These are phyloP conservation scores for Penicillium daleae DNA, from an alignment of 495 filamentous ascomycete genomes.

Conservation along the genomic window DNA sequence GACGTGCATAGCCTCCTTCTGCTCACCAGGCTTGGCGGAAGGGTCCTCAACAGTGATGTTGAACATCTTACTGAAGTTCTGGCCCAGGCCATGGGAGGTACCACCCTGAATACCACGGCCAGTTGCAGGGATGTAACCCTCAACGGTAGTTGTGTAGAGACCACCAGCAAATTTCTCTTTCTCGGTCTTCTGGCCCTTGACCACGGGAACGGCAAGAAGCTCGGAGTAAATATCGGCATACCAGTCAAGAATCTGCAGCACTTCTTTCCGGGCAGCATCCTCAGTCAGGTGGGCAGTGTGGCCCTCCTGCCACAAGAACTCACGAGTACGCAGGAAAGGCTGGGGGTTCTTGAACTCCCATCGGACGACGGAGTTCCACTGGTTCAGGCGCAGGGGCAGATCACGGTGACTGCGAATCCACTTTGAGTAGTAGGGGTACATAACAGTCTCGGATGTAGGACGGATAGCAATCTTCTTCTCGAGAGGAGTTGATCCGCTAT, in stretches of 20 bases:
- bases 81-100: conserved; percentile 91
- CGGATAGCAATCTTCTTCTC: conserved; percentile 95
- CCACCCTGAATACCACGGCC: conserved; percentile 96
- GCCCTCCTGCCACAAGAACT: conserved; percentile 98
- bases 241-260: conserved; percentile 88
- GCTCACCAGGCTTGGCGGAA: conserved; percentile 71
- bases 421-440: conserved; percentile 95
- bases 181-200: conserved; percentile 83
- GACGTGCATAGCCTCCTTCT: conserved; percentile 70
- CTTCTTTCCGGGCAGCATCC: conserved; percentile 76
- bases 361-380: conserved; percentile 80
- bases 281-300: conserved; percentile 93
- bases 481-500: conserved; percentile 76
- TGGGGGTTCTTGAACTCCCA: conserved; percentile 91
- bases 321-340: conserved; percentile 62
- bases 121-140: conserved; percentile 86
- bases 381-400: conserved; percentile 88
- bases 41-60: conserved; percentile 96
- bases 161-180: conserved; percentile 98
- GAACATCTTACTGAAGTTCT: conserved; percentile 99
- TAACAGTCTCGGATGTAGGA: conserved; percentile 91
- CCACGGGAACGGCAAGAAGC: conserved; percentile 89
- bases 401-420: conserved; percentile 96
- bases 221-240: conserved; percentile 91
- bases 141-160: conserved; percentile 91